Evolutionary conservation across 2,329 filamentous ascomycete species (phyloP), one percentile per base, ranked within the genome.

Genomic region (Stagonosporopsis rhizophila): DNA sequence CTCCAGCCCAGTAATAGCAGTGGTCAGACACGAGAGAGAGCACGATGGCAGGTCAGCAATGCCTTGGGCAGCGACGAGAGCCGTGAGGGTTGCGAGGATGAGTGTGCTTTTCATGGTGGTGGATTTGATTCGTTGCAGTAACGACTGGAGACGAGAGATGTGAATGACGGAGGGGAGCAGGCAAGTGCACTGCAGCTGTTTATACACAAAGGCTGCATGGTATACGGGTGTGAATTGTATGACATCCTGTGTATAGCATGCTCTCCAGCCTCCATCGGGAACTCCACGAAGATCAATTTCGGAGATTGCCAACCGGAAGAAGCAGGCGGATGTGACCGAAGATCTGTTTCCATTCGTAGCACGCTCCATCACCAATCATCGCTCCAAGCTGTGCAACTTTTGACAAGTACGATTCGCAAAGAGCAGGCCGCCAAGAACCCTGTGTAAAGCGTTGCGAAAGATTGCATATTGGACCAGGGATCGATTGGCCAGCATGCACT

Each of bases 31-130:
- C 3, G 35, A 45, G 67, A 80, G 72, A 34, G 79, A 75, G 70
- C 79, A 81, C 8, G 38, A n/a, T 12, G 79, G 79, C 6, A 81
- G 63, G 54, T 79, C 58, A 8, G 70, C 67, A 25, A 79, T 65
- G 37, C 46, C 59, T 66, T 81, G 78, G 39, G 78, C 75, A 38
- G 70, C 66, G 56, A 71, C 76, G 38, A 79, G 56, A 52, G 74
- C 68, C 56, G 74, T 70, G 50, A 76, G 61, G 59, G 74, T 67
- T 37, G 78, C 61, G 44, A 75, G 58, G 44, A 62, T 47, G 34
- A 65, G 41, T 28, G 59, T 49, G 59, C 51, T 60, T 60, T 69
- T 72, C 70, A 73, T 73, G 8, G 38, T 68, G 60, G 44, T 27
- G 15, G 12, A 28, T 1, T 49, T 34, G 17, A 25, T 25, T 11